A percentile compares a stretch with the other conserved stretches of the same genome.
Evolutionary conservation across 78 protist genomes (phyloP).

Genomic region (Cavenderia fasciculata): DNA sequence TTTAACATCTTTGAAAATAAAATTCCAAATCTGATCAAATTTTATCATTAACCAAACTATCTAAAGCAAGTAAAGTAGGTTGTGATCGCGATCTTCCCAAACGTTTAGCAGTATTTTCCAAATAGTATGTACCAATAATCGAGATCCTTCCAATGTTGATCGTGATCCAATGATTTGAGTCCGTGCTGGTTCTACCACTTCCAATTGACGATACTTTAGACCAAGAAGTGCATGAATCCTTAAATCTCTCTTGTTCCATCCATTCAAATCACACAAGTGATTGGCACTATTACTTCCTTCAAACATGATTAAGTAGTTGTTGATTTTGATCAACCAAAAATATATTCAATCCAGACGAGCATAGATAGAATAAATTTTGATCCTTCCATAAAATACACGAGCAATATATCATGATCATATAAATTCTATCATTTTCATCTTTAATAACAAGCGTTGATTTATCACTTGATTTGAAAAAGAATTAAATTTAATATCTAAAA

Average conservation of each 20-base stretch:
- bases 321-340: constrained; percentile 49
- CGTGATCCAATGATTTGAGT: constrained; percentile 41
- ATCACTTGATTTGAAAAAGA: constrained; percentile 18
- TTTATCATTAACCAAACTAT: too few relatives aligned
- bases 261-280: constrained; percentile 54
- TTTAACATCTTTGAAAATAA: too few relatives aligned
- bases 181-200: constrained; percentile 78
- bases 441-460: neutral
- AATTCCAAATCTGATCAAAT: too few relatives aligned
- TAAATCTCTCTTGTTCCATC: constrained; percentile 72
- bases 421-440: constrained; percentile 2
- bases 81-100: too few relatives aligned
- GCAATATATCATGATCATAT: constrained; percentile 7
- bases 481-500: neutral
- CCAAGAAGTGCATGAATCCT: constrained; percentile 80
- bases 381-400: neutral
- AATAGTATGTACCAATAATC: constrained; percentile 36
- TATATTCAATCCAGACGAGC: constrained; percentile 13
- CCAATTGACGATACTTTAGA: constrained; percentile 72
- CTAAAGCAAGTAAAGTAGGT: too few relatives aligned
- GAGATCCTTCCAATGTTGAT: constrained; percentile 72
- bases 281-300: constrained; percentile 74
- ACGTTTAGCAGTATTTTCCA: constrained; percentile 55
- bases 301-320: constrained; percentile 65
- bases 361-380: constrained; percentile 34